Evolutionary conservation across 305 asterid genomes (phyloP).

Genomic region (Andrographis paniculata): DNA sequence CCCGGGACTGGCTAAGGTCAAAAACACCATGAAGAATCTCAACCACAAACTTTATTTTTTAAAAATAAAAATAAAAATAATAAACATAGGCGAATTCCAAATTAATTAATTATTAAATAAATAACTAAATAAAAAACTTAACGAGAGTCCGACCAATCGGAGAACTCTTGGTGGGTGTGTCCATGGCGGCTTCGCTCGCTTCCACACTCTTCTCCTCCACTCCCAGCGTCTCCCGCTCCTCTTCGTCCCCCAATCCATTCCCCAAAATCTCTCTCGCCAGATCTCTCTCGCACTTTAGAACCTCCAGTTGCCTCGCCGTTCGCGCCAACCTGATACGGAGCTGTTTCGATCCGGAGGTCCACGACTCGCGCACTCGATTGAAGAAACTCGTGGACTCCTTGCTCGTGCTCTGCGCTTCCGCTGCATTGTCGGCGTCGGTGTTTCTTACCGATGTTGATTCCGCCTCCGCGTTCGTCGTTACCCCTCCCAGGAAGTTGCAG

Average conservation of each 20-base stretch:
- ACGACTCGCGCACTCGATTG: slow-evolving; percentile 26
- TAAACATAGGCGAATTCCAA: too few relatives aligned
- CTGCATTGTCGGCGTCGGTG: slow-evolving; percentile 62
- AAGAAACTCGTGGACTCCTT: slow-evolving; percentile 53
- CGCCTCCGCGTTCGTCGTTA: slow-evolving; percentile 69
- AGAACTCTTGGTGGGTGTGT: slow-evolving; percentile 10
- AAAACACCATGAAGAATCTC: too few relatives aligned
- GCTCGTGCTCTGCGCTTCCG: slow-evolving; percentile 68
- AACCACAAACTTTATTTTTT: too few relatives aligned
- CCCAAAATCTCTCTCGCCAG: slow-evolving; percentile 35
- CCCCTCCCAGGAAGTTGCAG: slow-evolving; percentile 71
- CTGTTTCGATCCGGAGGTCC: slow-evolving; percentile 19
- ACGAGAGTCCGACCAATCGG: slow-evolving; percentile 25
- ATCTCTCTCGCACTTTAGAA: slow-evolving; percentile 20
- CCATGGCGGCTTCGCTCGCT: slow-evolving; percentile 85
- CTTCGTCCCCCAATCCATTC: slow-evolving; percentile 11
- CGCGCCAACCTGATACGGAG: slow-evolving; percentile 22
- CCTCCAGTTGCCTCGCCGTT: slow-evolving; percentile 21
- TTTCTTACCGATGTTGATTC: slow-evolving; percentile 53
- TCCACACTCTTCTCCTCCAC: slow-evolving; percentile 42
- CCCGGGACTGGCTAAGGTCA: too few relatives aligned
- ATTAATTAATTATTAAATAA: background rate
- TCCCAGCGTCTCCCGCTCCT: slow-evolving; percentile 25
- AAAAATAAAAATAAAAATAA: too few relatives aligned
- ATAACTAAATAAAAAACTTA: background rate